phyloP scores from a whole-genome alignment of 2,329 filamentous ascomycete species.

The Calonectria honghensis region DNA sequence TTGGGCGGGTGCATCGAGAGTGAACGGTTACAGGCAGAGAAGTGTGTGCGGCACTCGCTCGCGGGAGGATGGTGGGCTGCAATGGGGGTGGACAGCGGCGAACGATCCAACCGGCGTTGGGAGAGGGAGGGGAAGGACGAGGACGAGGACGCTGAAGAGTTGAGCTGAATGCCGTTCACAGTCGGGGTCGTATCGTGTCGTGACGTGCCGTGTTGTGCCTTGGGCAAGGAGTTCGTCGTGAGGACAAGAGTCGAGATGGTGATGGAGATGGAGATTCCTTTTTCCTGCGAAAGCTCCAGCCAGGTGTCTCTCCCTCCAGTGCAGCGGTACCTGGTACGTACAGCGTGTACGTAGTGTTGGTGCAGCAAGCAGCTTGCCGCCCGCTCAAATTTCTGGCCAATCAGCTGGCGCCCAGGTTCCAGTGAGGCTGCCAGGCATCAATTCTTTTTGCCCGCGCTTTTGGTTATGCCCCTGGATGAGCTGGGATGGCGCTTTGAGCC shows the following conservation, averaged over 20 bases:
- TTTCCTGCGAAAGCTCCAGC: slow-evolving; percentile 46
- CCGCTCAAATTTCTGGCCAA: slow-evolving; percentile 54
- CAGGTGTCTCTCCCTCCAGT: slow-evolving; percentile 47
- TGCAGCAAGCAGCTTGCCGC: slow-evolving; percentile 43
- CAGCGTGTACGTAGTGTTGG: slow-evolving; percentile 37
- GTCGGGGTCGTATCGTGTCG: not conserved
- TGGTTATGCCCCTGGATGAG: slow-evolving; percentile 31
- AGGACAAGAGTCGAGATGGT: slow-evolving; percentile 22
- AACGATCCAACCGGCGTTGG: slow-evolving; percentile 25
- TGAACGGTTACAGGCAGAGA: slow-evolving; percentile 49
- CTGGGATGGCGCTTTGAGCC: not conserved
- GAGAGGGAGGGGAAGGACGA: not conserved
- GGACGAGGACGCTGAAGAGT: not conserved
- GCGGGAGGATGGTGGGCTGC: slow-evolving; percentile 43
- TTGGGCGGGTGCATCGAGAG: slow-evolving; percentile 63
- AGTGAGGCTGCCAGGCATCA: slow-evolving; percentile 57
- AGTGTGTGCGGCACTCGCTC: slow-evolving; percentile 50
- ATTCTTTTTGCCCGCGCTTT: slow-evolving; percentile 37
- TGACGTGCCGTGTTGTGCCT: slow-evolving; percentile 8
- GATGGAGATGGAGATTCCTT: slow-evolving; percentile 41
- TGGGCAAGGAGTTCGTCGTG: slow-evolving; percentile 12
- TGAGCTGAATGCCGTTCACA: not conserved
- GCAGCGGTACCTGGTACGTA: slow-evolving; percentile 34
- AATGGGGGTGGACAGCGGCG: slow-evolving; percentile 42
- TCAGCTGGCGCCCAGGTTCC: slow-evolving; percentile 44